phyloP scores from a whole-genome alignment of 768 basidiomycete genomes.

The Gautieria morchelliformis region DNA sequence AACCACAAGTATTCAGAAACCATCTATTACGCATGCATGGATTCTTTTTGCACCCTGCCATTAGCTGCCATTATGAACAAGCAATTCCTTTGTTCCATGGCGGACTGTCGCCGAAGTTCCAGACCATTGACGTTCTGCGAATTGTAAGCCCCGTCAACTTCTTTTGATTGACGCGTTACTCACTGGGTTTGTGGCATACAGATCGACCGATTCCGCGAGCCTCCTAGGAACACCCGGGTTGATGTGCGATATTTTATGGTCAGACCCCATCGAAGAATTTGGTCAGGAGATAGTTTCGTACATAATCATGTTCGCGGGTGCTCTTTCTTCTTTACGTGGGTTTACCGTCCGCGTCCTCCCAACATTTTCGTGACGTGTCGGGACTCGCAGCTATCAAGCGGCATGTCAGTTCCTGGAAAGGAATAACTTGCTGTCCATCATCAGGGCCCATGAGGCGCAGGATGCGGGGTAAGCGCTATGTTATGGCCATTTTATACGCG shows the following conservation, averaged over 20 bases:
- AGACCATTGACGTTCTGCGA: no score
- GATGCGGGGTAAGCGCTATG: slow-evolving; percentile 73
- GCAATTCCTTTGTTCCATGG: slow-evolving; percentile 97
- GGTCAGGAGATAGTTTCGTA: slow-evolving; percentile 90
- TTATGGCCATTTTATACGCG: not conserved
- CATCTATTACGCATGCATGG: slow-evolving; percentile 97
- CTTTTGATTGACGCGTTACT: no score
- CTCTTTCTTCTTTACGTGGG: no score
- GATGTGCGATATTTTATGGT: no score
- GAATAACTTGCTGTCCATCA: slow-evolving; percentile 93
- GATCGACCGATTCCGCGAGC: slow-evolving; percentile 98
- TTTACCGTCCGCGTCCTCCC: not conserved
- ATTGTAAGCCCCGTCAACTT: no score
- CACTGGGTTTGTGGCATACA: no score
- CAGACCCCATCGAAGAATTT: slow-evolving; percentile 96
- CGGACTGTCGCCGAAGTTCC: no score
- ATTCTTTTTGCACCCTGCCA: slow-evolving; percentile 95
- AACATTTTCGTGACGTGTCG: slow-evolving; percentile 8
- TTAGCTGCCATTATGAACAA: no score
- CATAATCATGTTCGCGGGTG: slow-evolving; percentile 97
- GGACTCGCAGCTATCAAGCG: no score
- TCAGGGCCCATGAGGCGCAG: slow-evolving; percentile 96
- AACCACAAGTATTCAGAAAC: slow-evolving; percentile 98
- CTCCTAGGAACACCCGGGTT: slow-evolving; percentile 92
- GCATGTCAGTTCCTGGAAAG: slow-evolving; percentile 96